A percentile compares a stretch with the other conserved stretches of the same genome.
Evolutionary conservation across 1,284 basidiomycete species (phyloP).

Genomic region (Spongispora temasekensis): DNA sequence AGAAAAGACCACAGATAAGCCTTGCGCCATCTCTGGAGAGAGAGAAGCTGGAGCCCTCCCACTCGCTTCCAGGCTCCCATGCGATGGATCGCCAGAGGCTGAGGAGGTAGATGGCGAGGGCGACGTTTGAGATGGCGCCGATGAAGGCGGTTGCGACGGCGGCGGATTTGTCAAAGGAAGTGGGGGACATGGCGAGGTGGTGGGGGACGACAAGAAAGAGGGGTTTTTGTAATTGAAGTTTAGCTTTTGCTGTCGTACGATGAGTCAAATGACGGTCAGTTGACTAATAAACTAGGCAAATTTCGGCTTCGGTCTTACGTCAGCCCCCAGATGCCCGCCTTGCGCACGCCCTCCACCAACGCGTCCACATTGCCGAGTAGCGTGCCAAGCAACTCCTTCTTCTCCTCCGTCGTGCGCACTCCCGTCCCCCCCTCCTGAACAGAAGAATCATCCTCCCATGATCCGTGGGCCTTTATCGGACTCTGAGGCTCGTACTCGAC

Average conservation of each 20-base stretch:
- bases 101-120: slow-evolving; percentile 56
- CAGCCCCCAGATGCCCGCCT: slow-evolving; percentile 81
- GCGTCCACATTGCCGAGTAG: slow-evolving; percentile 89
- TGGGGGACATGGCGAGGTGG: slow-evolving; percentile 8
- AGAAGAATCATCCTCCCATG: slow-evolving; percentile 29
- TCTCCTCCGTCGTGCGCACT: slow-evolving; percentile 74
- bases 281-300: background rate
- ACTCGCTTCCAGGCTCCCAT: slow-evolving; percentile 71
- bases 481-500: slow-evolving; percentile 69
- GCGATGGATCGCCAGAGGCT: slow-evolving; percentile 60
- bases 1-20: slow-evolving; percentile 65
- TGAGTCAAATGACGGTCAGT: slow-evolving; percentile 7
- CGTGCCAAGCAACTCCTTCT: slow-evolving; percentile 76
- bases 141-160: slow-evolving; percentile 57
- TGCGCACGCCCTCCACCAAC: slow-evolving; percentile 80
- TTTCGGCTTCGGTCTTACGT: slow-evolving; percentile 20
- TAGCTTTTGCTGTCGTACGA: background rate
- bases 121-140: slow-evolving; percentile 55
- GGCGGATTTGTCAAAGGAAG: slow-evolving; percentile 46
- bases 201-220: slow-evolving; percentile 1
- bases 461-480: slow-evolving; percentile 51
- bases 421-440: slow-evolving; percentile 6
- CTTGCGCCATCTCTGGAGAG: slow-evolving; percentile 63
- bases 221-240: no score
- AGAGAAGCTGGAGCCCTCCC: slow-evolving; percentile 62